phyloP scores from a whole-genome alignment of 1,139 yeast species.

The Debaryomyces robertsiae region DNA sequence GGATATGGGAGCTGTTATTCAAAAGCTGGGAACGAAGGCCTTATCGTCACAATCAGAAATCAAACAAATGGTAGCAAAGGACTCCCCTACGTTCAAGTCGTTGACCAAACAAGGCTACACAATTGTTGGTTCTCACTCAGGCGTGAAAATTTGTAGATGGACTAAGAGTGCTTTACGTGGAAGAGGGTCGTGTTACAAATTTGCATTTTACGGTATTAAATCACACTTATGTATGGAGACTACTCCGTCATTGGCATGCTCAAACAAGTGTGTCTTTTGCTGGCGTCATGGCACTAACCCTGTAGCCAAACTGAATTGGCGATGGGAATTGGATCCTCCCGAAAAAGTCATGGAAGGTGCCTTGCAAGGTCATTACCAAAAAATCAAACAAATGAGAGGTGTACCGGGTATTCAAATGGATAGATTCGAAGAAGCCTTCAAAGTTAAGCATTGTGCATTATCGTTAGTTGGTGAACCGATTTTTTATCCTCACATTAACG shows the following conservation, averaged over 20 bases:
- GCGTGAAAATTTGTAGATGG: slow-evolving; percentile 96
- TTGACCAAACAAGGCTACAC: slow-evolving; percentile 93
- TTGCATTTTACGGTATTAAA: slow-evolving; percentile 85
- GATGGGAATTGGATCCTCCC: slow-evolving; percentile 94
- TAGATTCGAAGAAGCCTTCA: slow-evolving; percentile 86
- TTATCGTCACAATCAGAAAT: slow-evolving; percentile 31
- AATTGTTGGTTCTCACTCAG: slow-evolving; percentile 91
- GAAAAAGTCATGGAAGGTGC: slow-evolving; percentile 85
- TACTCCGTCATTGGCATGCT: slow-evolving; percentile 90
- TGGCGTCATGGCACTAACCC: slow-evolving; percentile 99
- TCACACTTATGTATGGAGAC: slow-evolving; percentile 96
- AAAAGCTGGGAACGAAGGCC: slow-evolving; percentile 30
- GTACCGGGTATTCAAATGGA: slow-evolving; percentile 93
- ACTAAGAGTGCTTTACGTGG: slow-evolving; percentile 93
- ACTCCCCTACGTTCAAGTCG: slow-evolving; percentile 86
- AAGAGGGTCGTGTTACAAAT: slow-evolving; percentile 91
- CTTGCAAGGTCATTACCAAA: slow-evolving; percentile 82
- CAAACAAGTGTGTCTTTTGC: slow-evolving; percentile 94
- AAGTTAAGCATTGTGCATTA: slow-evolving; percentile 86
- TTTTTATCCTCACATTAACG: slow-evolving; percentile 87
- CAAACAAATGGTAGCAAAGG: slow-evolving; percentile 87
- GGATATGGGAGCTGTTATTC: slow-evolving; percentile 72
- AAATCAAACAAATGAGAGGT: slow-evolving; percentile 92
- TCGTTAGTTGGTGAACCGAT: slow-evolving; percentile 95
- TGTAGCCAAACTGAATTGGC: slow-evolving; percentile 88